Conservation (phyloP, 805 yeast species). For the Pichia deserticola region DNA sequence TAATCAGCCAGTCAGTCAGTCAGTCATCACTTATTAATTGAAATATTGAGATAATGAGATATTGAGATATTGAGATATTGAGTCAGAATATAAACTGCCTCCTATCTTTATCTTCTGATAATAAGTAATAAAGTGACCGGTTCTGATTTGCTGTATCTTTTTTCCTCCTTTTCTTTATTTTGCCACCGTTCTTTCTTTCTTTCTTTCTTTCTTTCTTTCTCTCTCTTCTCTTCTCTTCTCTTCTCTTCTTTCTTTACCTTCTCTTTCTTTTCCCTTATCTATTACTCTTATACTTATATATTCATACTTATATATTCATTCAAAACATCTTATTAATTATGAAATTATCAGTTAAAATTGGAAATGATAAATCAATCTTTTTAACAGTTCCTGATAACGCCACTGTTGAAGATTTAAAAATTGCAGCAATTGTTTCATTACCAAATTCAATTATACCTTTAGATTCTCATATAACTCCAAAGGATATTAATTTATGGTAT, state of each 20-base stretch:
- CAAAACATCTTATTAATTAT: conserved; percentile 18
- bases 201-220: not conserved
- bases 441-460: conserved; percentile 10
- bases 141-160: too few species aligned
- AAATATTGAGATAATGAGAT: too few species aligned
- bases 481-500: conserved; percentile 24
- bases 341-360: conserved; percentile 41
- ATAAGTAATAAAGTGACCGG: too few species aligned
- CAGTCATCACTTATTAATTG: too few species aligned
- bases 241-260: not conserved
- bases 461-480: conserved; percentile 8
- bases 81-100: too few species aligned
- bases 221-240: not conserved
- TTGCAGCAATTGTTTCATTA: conserved; percentile 37
- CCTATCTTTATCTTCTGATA: not conserved
- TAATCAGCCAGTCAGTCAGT: too few species aligned
- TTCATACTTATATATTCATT: not conserved
- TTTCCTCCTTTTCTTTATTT: too few species aligned
- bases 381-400: conserved; percentile 45
- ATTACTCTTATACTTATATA: not conserved
- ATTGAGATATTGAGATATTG: too few species aligned
- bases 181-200: too few species aligned
- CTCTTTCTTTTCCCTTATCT: too few species aligned
- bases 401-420: conserved; percentile 43
- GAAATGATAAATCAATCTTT: conserved; percentile 25